These are phyloP conservation scores for Boletus subparvulus DNA, from an alignment of 768 basidiomycete genomes.

Conservation along the genomic window DNA sequence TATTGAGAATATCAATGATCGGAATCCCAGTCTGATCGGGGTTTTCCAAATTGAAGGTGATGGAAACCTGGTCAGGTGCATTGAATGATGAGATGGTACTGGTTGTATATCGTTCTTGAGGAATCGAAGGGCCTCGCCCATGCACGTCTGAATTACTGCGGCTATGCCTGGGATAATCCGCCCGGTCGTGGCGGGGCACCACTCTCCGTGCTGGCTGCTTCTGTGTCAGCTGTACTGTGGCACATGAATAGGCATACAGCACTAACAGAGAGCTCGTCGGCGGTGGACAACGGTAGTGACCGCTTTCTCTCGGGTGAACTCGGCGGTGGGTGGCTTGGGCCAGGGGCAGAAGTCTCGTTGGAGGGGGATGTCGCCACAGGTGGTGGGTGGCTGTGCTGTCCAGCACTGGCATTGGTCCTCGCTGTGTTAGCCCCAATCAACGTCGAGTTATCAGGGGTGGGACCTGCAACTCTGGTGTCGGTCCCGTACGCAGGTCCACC, in stretches of 20 bases:
- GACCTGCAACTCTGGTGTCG: background rate
- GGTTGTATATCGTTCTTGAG: conserved; percentile 24
- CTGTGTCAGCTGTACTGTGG: conserved; percentile 18
- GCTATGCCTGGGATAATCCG: conserved; percentile 4
- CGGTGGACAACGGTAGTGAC: conserved; percentile 1
- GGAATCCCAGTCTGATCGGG: conserved; percentile 59
- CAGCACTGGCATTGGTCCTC: background rate
- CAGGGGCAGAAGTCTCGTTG: conserved; percentile 4
- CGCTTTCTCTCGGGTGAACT: conserved; percentile 24
- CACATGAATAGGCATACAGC: conserved; percentile 3
- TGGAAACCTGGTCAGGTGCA: conserved; percentile 40
- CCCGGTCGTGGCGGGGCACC: conserved; percentile 12
- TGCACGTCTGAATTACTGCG: background rate
- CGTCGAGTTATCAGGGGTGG: background rate
- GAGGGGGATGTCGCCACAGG: conserved; percentile 15
- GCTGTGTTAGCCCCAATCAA: conserved; percentile 9
- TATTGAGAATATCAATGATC: conserved; percentile 57
- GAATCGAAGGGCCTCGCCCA: conserved; percentile 23
- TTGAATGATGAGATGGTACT: conserved; percentile 9
- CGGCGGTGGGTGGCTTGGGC: conserved; percentile 13
- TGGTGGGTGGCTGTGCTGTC: conserved; percentile 20
- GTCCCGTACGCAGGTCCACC: background rate
- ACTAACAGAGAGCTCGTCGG: conserved; percentile 13
- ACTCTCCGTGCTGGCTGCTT: conserved; percentile 21
- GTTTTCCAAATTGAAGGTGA: conserved; percentile 57